A percentile compares a stretch with the other conserved stretches of the same genome.
Conservation (phyloP, 2,329 filamentous ascomycete species). For the Alternaria viburni region DNA sequence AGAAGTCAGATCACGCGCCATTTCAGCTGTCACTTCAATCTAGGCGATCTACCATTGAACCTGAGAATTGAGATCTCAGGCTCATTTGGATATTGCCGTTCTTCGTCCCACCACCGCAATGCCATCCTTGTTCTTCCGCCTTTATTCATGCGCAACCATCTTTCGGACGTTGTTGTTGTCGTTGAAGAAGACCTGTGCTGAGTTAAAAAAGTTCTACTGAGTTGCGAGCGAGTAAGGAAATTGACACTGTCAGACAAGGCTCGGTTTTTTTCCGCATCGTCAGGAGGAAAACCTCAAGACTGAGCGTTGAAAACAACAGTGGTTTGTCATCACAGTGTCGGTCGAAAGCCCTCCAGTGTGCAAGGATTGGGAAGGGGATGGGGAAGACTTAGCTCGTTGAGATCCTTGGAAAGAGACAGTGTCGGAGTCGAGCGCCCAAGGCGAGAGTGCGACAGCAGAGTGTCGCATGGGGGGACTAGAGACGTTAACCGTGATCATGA, state of each 20-base stretch:
- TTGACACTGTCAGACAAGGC: background rate
- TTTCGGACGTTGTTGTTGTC: background rate
- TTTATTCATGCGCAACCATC: background rate
- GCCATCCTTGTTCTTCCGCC: background rate
- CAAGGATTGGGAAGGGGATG: background rate
- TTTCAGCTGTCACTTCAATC: background rate
- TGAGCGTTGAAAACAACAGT: background rate
- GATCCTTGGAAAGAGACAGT: background rate
- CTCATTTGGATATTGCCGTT: background rate
- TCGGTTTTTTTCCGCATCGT: background rate
- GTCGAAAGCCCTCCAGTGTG: background rate
- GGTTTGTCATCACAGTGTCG: background rate
- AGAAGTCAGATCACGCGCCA: background rate
- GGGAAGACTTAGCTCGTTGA: background rate
- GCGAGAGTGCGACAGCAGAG: background rate
- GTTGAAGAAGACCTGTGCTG: background rate
- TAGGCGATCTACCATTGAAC: background rate
- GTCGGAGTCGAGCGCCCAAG: background rate
- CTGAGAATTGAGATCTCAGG: background rate
- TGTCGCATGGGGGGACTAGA: background rate
- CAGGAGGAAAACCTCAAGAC: background rate
- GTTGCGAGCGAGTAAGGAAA: background rate
- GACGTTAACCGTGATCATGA: background rate
- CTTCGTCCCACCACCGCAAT: background rate
- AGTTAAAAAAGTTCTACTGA: background rate